Base-by-base conservation (phyloP, 192 early-diverging fungal genomes). In the Powellomyces hirtus region DNA sequence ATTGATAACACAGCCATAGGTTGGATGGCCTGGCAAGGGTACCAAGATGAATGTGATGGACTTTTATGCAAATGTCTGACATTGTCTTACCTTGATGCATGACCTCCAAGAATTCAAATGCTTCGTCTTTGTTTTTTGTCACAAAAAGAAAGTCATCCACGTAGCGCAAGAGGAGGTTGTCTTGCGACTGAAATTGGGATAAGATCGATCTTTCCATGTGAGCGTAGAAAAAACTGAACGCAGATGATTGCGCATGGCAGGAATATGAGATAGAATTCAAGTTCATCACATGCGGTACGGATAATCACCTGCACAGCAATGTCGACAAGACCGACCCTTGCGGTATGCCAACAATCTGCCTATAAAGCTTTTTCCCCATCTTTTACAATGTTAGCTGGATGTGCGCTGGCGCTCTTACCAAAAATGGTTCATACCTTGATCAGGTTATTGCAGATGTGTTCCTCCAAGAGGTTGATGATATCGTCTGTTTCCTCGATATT, bases 271-370 rank as follows among this genome's bases (percentile, higher is more conserved):
- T 20, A 38, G 10, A 44, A 27, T 55, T 0, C 1, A 29, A n/a
- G n/a, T 2, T 24, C 26, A 2, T 60, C 36, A 10, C 10, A 42
- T n/a, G 40, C 10, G 40, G 4, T 31, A 5, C 26, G 53, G 16
- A 29, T 11, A 22, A 51, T 29, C 33, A 91, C 88, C 81, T 92
- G 90, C 95, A 98, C 53, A 98, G 83, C 4, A 94, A 51, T 35
- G 89, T 81, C 0, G 95, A 98, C 22, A 98, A 70, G 24, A 89
- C 75, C 2, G 94, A 96, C 0, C 95, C 95, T 71, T 98, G 95
- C 1, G 95, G 95, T 33, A 98, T 94, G 4, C 95, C 95, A 0
- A 78, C 70, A 0, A 76, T 70, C 66, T 95, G 94, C 35, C 76
- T 77, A 73, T 89, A 92, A 63, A 86, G 81, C 35, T 77, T 56